Percentiles rank a stretch among this genome's conserved stretches.
These are phyloP conservation scores for Fusarium protoensiforme DNA, from an alignment of 2,329 filamentous ascomycete genomes.

Conservation along the genomic window DNA sequence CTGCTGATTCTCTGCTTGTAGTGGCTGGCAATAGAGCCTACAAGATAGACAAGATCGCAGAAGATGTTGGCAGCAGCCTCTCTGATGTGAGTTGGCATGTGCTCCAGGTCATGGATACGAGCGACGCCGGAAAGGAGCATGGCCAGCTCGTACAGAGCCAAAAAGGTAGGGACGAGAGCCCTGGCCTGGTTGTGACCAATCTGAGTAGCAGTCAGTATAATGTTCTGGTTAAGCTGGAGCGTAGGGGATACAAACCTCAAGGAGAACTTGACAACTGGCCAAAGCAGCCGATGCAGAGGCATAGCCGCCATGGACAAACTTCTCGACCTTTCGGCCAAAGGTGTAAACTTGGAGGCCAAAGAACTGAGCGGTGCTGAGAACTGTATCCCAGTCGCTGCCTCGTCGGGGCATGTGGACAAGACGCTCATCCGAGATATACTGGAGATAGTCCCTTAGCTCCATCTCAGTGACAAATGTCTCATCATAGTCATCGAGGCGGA, in stretches of 20 bases:
- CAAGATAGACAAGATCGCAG: constrained; percentile 48
- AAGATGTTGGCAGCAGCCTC: constrained; percentile 49
- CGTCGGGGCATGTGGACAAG: constrained; percentile 54
- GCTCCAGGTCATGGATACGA: constrained; percentile 51
- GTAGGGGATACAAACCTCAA: constrained; percentile 46
- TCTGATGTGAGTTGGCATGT: constrained; percentile 45
- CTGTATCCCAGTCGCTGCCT: constrained; percentile 55
- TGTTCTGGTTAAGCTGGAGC: background rate
- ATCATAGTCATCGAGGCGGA: constrained; percentile 32
- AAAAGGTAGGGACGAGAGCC: constrained; percentile 53
- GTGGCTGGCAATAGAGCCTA: constrained; percentile 48
- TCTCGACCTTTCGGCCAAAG: constrained; percentile 49
- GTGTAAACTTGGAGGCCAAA: constrained; percentile 53
- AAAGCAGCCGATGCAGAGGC: constrained; percentile 46
- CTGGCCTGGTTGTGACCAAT: constrained; percentile 52
- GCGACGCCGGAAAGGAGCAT: constrained; percentile 51
- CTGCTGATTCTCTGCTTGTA: constrained; percentile 50
- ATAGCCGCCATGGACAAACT: constrained; percentile 32
- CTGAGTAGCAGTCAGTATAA: constrained; percentile 35
- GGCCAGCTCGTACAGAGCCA: constrained; percentile 52
- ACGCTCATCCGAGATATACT: constrained; percentile 52
- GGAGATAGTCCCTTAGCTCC: constrained; percentile 45
- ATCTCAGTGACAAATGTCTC: constrained; percentile 35
- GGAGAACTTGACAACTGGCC: constrained; percentile 51
- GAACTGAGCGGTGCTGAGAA: constrained; percentile 54